Conservation (phyloP, 805 yeast genomes). For the Yarrowia keelungensis region DNA sequence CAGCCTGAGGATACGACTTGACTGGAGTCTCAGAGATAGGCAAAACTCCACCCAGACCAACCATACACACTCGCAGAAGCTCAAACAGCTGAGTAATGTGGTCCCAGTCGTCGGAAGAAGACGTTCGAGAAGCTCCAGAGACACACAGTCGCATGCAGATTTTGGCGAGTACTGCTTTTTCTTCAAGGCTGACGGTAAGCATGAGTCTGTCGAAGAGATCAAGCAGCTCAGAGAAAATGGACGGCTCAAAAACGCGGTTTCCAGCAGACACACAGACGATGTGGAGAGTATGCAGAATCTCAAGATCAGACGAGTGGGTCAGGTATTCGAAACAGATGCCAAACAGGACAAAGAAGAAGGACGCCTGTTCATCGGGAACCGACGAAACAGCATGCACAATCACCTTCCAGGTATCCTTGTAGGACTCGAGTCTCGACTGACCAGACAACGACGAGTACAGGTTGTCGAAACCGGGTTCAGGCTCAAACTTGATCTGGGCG, state of each 20-base stretch:
- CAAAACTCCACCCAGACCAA: conserved; percentile 59
- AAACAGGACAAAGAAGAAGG: conserved; percentile 77
- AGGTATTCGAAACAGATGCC: conserved; percentile 84
- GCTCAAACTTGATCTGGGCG: conserved; percentile 67
- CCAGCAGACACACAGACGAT: conserved; percentile 35
- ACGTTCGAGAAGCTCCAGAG: conserved; percentile 17
- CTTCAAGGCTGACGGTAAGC: conserved; percentile 59
- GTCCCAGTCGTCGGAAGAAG: conserved; percentile 50
- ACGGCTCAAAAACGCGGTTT: conserved; percentile 27
- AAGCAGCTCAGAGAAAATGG: conserved; percentile 60
- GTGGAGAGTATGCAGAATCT: conserved; percentile 33
- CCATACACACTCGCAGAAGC: conserved; percentile 69
- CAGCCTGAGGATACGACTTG: conserved; percentile 25
- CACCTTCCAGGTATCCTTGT: conserved; percentile 73
- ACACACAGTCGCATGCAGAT: conserved; percentile 63
- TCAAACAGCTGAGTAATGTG: conserved; percentile 85
- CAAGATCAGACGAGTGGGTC: conserved; percentile 43
- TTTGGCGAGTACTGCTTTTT: conserved; percentile 59
- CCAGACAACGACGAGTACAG: conserved; percentile 48
- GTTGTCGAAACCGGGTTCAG: conserved; percentile 50
- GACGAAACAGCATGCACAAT: conserved; percentile 77
- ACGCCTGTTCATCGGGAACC: conserved; percentile 57
- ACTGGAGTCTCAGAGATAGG: conserved; percentile 27
- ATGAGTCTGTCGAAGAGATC: conserved; percentile 77
- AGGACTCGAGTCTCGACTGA: conserved; percentile 56